Conservation (phyloP, 768 basidiomycete species). For the Mycena pura region DNA sequence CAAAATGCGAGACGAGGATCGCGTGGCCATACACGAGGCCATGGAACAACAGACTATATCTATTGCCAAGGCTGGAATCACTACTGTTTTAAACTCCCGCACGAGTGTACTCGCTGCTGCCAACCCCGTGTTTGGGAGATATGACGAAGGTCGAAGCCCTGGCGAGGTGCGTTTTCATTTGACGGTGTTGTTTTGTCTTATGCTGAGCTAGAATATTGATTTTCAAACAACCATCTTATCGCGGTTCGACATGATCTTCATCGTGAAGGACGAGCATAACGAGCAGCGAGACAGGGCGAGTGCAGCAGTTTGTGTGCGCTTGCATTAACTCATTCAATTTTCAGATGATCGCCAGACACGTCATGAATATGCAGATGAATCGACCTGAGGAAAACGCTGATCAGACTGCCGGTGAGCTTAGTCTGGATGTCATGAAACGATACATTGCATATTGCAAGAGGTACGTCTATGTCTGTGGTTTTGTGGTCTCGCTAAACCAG, state of each 20-base stretch:
- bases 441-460: conserved; percentile 96
- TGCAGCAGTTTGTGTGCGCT: conserved; percentile 18
- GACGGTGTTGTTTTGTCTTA: not conserved
- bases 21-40: conserved; percentile 98
- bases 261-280: conserved; percentile 97
- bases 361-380: conserved; percentile 99
- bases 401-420: conserved; percentile 85
- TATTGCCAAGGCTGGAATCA: conserved; percentile 98
- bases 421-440: conserved; percentile 97
- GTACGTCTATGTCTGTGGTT: conserved; percentile 47
- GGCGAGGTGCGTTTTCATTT: conserved; percentile 85
- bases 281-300: conserved; percentile 87
- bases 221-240: conserved; percentile 98
- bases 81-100: conserved; percentile 94
- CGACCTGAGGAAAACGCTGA: conserved; percentile 69
- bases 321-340: not conserved
- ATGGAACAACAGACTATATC: conserved; percentile 99
- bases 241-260: conserved; percentile 99
- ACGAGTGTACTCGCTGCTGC: conserved; percentile 97
- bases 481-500: not conserved
- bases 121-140: conserved; percentile 97
- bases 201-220: conserved; percentile 79
- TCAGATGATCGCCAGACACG: conserved; percentile 94
- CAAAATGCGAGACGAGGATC: conserved; percentile 99
- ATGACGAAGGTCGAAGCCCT: conserved; percentile 95